Evolutionary conservation across 768 basidiomycete species (phyloP), one percentile per base, ranked within the genome.

Genomic region (Crepidotus variabilis): DNA sequence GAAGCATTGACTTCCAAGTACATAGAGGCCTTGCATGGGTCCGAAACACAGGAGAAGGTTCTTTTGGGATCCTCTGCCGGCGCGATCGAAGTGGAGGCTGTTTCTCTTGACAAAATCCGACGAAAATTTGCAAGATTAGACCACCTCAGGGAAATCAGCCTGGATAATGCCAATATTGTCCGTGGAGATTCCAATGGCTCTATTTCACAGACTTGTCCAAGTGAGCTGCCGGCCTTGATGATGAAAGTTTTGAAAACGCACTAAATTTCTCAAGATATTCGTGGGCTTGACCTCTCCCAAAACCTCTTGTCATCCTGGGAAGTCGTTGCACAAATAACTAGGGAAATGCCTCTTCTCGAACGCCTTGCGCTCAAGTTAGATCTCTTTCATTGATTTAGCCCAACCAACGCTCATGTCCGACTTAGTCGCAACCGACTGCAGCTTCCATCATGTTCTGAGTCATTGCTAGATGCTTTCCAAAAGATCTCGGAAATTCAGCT

Each of bases 51-150:
- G 51, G 89, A 94, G 69, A 83, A 71, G 22, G 79, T 92, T 46
- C 60, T 85, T 10, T 76, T 96, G 23, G 93, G 93, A 24, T 92
- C 91, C 1, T 95, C 94, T 21, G 79, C 82, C 51, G 89, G 90
- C 24, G 77, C 83, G 3, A 94, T 98, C 61, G 76, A 88, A 60
- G 91, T 98, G 11, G 90, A 95, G 69, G 93, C 91, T 3, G 89
- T 94, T 2, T 80, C 84, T 47, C 74, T 97, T 23, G 87, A 91
- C 65, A 91, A 87, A 67, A 83, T 97, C 55, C 80, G 88, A 64
- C 72, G 74, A 23, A 88, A 87, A 47, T 78, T 96, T 23, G 75
- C 87, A 4, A 73, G 83, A 52, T 71, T 98, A 18, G 78, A 79
- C 48, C 77, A 77, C 16, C 75, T 98, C 50, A 83, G 84, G 52